Evolutionary conservation across 1,139 yeast species (phyloP), one percentile per base, ranked within the genome.

Genomic region (Suzukiozyma palmioleophila): DNA sequence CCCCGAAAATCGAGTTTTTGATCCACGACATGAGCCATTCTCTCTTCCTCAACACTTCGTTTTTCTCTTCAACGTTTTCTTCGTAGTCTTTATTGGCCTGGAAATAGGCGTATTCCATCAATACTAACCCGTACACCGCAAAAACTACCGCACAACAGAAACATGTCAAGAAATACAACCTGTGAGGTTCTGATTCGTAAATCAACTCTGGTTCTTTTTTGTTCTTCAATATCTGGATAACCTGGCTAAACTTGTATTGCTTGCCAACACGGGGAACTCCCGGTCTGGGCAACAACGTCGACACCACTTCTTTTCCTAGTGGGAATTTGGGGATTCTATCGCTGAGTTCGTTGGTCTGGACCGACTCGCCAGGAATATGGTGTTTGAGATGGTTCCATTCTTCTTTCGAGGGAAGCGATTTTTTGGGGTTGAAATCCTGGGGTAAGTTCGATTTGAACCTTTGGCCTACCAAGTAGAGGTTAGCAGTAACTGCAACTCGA

Each of bases 141-240:
- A 84, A 77, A 14, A 81, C 79, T 29, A 84, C 64, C 0, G 89
- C 86, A 53, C 83, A 71, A 30, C 87, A 80, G 47, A 81, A 77
- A 55, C 87, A 78, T 29, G 80, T 75, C 18, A 84, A 64, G 56
- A 86, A 85, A 57, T 85, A 87, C 24, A 85, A 66, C 42, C 85
- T 68, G 55, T 87, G 95, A 0, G 94, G 86, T 60, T 87, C 95
- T 26, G 89, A 80, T 65, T 84, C 90, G 59, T 87, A 87, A 37
- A 87, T 72, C 43, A 87, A 67, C 56, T 85, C 95, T 1, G 94
- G 94, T 38, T 74, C 71, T 8, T 62, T 64, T 49, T 80, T 78
- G 36, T 66, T 63, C 44, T 75, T 68, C 43, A 87, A 63, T n/a
- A 77, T 73, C 43, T 74, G 74, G 49, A 84, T 66, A 60, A 86